phyloP scores from a whole-genome alignment of 139 green algal species.

The Gonium pectorale region DNA sequence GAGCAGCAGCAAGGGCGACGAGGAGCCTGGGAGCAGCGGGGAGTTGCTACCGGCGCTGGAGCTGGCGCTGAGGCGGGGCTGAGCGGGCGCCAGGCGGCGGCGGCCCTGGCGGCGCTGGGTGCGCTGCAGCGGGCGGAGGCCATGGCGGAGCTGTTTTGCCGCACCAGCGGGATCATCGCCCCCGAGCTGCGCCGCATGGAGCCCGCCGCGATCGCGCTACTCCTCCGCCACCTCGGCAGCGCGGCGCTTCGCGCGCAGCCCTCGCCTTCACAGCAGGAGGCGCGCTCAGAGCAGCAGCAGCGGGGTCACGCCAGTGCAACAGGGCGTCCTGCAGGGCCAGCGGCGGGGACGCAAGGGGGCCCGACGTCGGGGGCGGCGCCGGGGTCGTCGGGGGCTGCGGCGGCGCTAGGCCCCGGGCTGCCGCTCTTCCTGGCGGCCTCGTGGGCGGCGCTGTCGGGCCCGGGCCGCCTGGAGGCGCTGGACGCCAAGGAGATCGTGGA shows the following conservation, averaged over 20 bases:
- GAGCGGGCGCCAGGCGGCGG: background rate
- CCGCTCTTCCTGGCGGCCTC: background rate
- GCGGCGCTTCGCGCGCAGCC: too few species aligned
- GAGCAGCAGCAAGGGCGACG: background rate
- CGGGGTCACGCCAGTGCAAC: background rate
- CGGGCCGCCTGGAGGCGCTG: background rate
- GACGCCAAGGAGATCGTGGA: background rate
- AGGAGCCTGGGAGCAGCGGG: background rate
- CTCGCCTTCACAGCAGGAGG: too few species aligned
- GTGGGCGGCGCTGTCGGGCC: background rate
- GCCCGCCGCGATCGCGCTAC: background rate
- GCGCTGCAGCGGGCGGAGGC: conserved; percentile 8
- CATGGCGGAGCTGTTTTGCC: background rate
- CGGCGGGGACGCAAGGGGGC: background rate
- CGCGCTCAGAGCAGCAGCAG: background rate
- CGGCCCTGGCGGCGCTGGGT: conserved; percentile 6
- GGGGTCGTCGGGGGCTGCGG: background rate
- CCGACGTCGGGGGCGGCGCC: background rate
- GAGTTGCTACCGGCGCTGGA: background rate
- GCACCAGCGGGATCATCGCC: too few species aligned
- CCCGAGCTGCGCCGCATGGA: background rate
- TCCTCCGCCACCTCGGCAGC: background rate
- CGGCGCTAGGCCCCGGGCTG: background rate
- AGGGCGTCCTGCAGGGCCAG: background rate
- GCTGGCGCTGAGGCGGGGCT: background rate